Conservation (phyloP, 371 early-diverging fungal species). For the Syncephalastrum contaminatum region DNA sequence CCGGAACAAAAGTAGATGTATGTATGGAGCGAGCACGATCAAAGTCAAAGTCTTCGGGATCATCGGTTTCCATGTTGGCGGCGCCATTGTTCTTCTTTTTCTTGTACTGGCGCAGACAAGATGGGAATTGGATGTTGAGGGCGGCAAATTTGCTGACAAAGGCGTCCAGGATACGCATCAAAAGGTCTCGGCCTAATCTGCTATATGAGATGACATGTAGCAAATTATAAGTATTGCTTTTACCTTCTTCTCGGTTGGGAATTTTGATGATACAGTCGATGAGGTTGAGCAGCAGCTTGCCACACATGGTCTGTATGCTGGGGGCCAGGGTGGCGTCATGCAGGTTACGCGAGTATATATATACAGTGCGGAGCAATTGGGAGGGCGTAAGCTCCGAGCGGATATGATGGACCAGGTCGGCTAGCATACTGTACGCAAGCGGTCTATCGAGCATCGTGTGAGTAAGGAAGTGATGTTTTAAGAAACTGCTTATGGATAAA, state of each 20-base stretch:
- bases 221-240: not conserved
- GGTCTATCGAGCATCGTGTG: slow-evolving; percentile 52
- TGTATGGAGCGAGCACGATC: slow-evolving; percentile 79
- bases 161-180: slow-evolving; percentile 84
- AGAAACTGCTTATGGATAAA: not conserved
- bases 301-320: slow-evolving; percentile 95
- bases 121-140: slow-evolving; percentile 61
- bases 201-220: not conserved
- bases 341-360: slow-evolving; percentile 87
- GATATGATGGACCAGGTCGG: slow-evolving; percentile 94
- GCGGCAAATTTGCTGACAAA: slow-evolving; percentile 80
- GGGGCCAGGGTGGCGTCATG: slow-evolving; percentile 87
- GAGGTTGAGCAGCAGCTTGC: slow-evolving; percentile 88
- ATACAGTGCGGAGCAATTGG: slow-evolving; percentile 81
- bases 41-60: slow-evolving; percentile 73
- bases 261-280: slow-evolving; percentile 84
- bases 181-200: slow-evolving; percentile 66
- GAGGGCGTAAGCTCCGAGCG: slow-evolving; percentile 76
- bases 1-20: slow-evolving; percentile 62
- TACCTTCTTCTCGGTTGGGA: slow-evolving; percentile 59
- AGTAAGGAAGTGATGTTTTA: not conserved
- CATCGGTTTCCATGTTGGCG: slow-evolving; percentile 16
- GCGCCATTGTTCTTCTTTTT: slow-evolving; percentile 32
- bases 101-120: slow-evolving; percentile 52
- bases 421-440: slow-evolving; percentile 91